Conservation (phyloP, 805 yeast species). For the Pichia occidentalis region DNA sequence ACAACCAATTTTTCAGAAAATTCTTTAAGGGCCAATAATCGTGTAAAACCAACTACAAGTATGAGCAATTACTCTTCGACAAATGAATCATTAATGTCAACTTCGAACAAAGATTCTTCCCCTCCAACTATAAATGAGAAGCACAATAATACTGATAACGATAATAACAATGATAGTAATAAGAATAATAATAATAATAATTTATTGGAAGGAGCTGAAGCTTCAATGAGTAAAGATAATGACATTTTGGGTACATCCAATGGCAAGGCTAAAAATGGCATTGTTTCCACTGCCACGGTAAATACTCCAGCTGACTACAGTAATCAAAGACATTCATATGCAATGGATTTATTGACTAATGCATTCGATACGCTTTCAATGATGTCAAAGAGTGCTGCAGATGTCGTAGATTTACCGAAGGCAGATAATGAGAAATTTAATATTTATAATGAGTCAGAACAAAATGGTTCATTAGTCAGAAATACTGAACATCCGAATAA, state of each 20-base stretch:
- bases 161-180: slow-evolving; percentile 1
- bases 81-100: slow-evolving; percentile 19
- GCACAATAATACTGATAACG: slow-evolving; percentile 26
- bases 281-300: too few species aligned
- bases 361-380: slow-evolving; percentile 28
- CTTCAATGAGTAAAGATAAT: too few species aligned
- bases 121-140: neutral
- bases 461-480: too few species aligned
- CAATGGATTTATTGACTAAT: slow-evolving; percentile 28
- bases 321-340: slow-evolving; percentile 29
- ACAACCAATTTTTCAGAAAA: slow-evolving; percentile 23
- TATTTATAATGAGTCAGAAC: too few species aligned
- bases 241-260: too few species aligned
- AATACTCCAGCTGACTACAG: too few species aligned
- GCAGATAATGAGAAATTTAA: too few species aligned
- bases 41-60: too few species aligned
- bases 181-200: neutral
- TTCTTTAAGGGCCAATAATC: slow-evolving; percentile 15
- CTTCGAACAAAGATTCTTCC: slow-evolving; percentile 25
- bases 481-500: slow-evolving; percentile 6
- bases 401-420: too few species aligned
- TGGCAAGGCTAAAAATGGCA: too few species aligned
- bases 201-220: too few species aligned
- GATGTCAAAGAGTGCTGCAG: slow-evolving; percentile 16
- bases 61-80: slow-evolving; percentile 16